Conservation (phyloP, 2,329 filamentous ascomycete species). For the Microdochium trichocladiopsis region DNA sequence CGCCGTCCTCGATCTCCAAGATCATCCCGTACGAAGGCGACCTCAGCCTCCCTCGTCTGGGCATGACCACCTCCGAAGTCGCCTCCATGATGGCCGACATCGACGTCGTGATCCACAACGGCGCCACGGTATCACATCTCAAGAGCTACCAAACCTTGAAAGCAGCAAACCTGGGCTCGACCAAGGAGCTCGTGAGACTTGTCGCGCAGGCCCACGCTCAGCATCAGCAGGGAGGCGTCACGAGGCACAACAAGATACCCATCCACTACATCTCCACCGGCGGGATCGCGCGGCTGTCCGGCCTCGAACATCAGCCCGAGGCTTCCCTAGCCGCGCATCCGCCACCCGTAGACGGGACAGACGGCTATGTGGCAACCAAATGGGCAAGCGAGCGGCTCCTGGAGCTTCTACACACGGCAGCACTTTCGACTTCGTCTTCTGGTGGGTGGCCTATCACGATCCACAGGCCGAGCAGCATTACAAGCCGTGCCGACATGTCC, state of each 20-base stretch:
- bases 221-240: neutral
- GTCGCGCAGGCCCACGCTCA: neutral
- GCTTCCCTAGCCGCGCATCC: neutral
- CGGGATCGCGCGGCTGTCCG: neutral
- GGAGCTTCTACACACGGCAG: conserved; percentile 11
- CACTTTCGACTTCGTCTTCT: neutral
- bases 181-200: neutral
- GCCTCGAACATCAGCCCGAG: neutral
- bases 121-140: neutral
- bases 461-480: conserved; percentile 2
- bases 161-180: neutral
- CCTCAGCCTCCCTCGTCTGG: neutral
- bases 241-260: neutral
- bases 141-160: neutral
- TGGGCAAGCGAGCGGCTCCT: conserved; percentile 25
- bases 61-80: neutral
- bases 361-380: conserved; percentile 24
- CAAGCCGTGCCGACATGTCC: neutral
- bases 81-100: neutral
- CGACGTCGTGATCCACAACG: neutral
- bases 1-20: neutral
- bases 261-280: neutral
- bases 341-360: conserved; percentile 11
- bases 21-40: neutral
- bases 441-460: neutral